Conservation (phyloP, 1,284 basidiomycete genomes). For the Lignosus rhinocerotis region DNA sequence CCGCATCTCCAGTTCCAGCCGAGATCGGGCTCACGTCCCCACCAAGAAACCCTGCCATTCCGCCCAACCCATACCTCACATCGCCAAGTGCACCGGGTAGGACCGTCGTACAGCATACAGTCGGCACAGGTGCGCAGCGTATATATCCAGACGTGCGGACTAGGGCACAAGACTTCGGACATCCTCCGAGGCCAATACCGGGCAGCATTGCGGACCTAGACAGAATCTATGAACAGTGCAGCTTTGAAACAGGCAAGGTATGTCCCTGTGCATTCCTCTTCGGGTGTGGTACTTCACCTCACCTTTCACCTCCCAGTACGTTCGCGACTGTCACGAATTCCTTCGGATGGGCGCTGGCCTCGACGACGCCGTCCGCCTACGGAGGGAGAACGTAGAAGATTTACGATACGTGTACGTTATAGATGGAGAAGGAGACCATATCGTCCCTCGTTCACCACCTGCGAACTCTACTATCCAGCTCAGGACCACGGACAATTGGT, state of each 20-base stretch:
- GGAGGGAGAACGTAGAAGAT: conserved; percentile 57
- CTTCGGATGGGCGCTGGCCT: conserved; percentile 66
- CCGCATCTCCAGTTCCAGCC: conserved; percentile 62
- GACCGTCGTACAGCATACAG: conserved; percentile 40
- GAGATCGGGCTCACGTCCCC: conserved; percentile 58
- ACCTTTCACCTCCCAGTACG: conserved; percentile 48
- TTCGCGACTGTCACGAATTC: conserved; percentile 77
- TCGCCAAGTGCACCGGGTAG: conserved; percentile 44
- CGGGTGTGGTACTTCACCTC: neutral
- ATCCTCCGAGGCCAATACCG: conserved; percentile 80
- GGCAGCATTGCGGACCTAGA: conserved; percentile 88
- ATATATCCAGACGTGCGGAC: conserved; percentile 73
- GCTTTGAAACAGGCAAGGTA: conserved; percentile 82
- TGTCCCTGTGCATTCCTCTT: neutral
- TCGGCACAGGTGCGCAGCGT: conserved; percentile 74
- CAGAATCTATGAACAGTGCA: conserved; percentile 85
- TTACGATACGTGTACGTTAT: conserved; percentile 72
- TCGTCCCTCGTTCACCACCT: conserved; percentile 25
- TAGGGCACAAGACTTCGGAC: conserved; percentile 58
- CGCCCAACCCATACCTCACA: conserved; percentile 46
- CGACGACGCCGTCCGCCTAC: conserved; percentile 58
- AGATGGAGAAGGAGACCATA: conserved; percentile 44
- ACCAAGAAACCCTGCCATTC: conserved; percentile 72
- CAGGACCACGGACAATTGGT: conserved; percentile 39
- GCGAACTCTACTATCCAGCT: conserved; percentile 1